Evolutionary conservation across 345 rosid genomes (phyloP).

Genomic region (Salix viminalis): DNA sequence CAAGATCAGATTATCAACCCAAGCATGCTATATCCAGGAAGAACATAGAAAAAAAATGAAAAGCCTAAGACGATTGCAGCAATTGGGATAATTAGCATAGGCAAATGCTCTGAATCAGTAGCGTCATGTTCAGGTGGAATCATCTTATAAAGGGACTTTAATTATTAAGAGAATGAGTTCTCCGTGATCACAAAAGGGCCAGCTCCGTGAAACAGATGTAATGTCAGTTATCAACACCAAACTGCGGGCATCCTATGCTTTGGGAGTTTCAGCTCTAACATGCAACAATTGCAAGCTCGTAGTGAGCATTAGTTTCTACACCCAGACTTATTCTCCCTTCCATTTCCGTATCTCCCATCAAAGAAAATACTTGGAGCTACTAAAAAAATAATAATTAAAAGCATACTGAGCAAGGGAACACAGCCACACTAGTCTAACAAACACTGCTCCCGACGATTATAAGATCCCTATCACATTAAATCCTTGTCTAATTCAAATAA

Average conservation of each 20-base stretch:
- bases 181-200: neutral
- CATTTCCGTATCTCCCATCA: neutral
- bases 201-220: neutral
- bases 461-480: neutral
- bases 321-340: neutral
- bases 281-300: neutral
- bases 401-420: neutral
- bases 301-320: neutral
- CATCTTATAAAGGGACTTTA: neutral
- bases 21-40: neutral
- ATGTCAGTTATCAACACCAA: neutral
- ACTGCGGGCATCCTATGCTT: neutral
- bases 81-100: neutral
- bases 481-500: neutral
- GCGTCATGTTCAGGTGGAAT: neutral
- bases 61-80: neutral
- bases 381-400: neutral
- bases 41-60: neutral
- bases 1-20: neutral
- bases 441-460: neutral
- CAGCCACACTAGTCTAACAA: neutral
- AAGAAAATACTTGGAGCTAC: neutral
- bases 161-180: neutral
- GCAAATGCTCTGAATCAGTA: neutral
- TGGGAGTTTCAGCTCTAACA: neutral